Evolutionary conservation across 495 filamentous ascomycete genomes (phyloP), one percentile per base, ranked within the genome.

Genomic region (Filosporella fistucella): DNA sequence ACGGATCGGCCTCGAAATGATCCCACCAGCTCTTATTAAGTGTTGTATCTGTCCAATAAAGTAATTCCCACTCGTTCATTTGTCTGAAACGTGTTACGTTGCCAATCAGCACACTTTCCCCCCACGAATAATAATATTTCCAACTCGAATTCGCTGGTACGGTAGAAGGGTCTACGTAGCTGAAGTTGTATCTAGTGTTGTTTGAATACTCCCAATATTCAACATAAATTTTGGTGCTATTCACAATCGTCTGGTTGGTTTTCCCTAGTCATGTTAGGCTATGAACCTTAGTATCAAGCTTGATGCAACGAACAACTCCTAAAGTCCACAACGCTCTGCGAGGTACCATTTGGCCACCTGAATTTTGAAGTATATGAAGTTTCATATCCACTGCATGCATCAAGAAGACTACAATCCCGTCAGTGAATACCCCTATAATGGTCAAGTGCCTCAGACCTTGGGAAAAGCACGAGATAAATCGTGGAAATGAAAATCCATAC

Each of bases 341-440:
- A 13, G n/a, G 35, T 38, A 10, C 35, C 35, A 23, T 40, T 40
- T 12, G 45, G 45, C 45, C 45, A 49, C 12, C 12, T 20, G 35
- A 49, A 40, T 12, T 28, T 11, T 4, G 45, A 16, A 11, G 10
- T 32, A 25, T 30, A 28, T 2, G 22, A 14, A 7, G 24, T 13
- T 26, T 49, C 45, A 26, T 49, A 49, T 20, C 34, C 45, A 16
- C 17, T 41, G 25, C 5, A 30, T 1, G 37, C 45, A 33, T 49
- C 45, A n/a, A 49, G n/a, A n/a, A 49, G 36, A 40, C 45, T 49
- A 16, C 14, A 11, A 4, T 18, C 5, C 16, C n/a, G 13, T 49
- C 2, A 40, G 24, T 14, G 9, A 30, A 7, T 20, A 23, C 2
- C 5, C 14, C 17, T 4, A 38, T 6, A 8, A 38, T 5, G 23